These are phyloP conservation scores for Debaryomycetaceae sp. DNA, from an alignment of 1,139 yeast genomes.

Conservation along the genomic window DNA sequence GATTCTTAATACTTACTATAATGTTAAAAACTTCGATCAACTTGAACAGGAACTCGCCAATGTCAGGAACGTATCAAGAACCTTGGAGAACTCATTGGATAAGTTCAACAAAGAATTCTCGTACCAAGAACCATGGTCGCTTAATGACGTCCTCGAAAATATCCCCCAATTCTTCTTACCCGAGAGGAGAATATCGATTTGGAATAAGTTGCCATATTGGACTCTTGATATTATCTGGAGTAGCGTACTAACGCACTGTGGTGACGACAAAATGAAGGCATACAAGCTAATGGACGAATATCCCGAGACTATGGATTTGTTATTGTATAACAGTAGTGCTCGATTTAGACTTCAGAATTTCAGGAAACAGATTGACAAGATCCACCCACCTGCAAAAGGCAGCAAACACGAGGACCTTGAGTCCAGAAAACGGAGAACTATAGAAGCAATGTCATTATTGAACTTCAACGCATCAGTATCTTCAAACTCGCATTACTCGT, in stretches of 20 bases:
- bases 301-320: slow-evolving; percentile 32
- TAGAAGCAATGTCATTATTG: slow-evolving; percentile 9
- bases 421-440: slow-evolving; percentile 20
- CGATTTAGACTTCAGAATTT: slow-evolving; percentile 18
- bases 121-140: slow-evolving; percentile 6
- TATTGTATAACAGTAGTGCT: slow-evolving; percentile 18
- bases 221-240: slow-evolving; percentile 14
- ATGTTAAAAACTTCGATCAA: slow-evolving; percentile 12
- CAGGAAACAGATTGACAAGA: slow-evolving; percentile 19
- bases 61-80: slow-evolving; percentile 2
- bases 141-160: slow-evolving; percentile 11
- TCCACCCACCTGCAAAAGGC: slow-evolving; percentile 17
- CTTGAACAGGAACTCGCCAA: slow-evolving; percentile 6
- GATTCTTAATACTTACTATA: slow-evolving; percentile 28
- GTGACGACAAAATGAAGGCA: slow-evolving; percentile 13
- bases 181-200: slow-evolving; percentile 17
- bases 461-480: neutral
- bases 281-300: slow-evolving; percentile 27
- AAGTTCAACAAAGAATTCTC: slow-evolving; percentile 4
- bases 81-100: slow-evolving; percentile 9
- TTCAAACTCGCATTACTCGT: neutral
- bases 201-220: slow-evolving; percentile 17
- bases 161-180: slow-evolving; percentile 25
- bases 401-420: slow-evolving; percentile 15
- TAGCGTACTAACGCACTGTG: slow-evolving; percentile 15